These are phyloP conservation scores for Plenodomus tracheiphilus DNA, from an alignment of 2,329 filamentous ascomycete genomes.

Conservation along the genomic window DNA sequence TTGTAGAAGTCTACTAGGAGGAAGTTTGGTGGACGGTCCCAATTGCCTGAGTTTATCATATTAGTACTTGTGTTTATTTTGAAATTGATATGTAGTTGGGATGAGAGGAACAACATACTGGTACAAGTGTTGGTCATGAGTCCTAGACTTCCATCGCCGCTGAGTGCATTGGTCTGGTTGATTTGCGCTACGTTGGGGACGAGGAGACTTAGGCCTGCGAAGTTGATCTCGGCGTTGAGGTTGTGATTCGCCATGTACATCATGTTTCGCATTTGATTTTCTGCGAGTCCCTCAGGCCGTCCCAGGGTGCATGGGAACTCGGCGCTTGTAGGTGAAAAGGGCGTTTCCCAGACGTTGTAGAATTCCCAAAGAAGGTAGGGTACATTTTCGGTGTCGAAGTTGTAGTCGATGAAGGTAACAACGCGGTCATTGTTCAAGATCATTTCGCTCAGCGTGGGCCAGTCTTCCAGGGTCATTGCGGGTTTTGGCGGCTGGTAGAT, in stretches of 20 bases:
- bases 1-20: slow-evolving; percentile 50
- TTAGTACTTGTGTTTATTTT: slow-evolving; percentile 11
- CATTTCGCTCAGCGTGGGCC: slow-evolving; percentile 78
- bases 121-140: slow-evolving; percentile 38
- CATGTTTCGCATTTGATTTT: slow-evolving; percentile 57
- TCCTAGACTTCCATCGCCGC: slow-evolving; percentile 40
- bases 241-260: slow-evolving; percentile 93
- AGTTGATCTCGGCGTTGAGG: slow-evolving; percentile 71
- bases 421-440: slow-evolving; percentile 43
- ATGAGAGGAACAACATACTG: slow-evolving; percentile 32
- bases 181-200: slow-evolving; percentile 43
- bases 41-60: slow-evolving; percentile 26
- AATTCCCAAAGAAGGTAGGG: slow-evolving; percentile 91
- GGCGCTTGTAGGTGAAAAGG: slow-evolving; percentile 72
- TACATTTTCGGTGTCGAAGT: slow-evolving; percentile 73
- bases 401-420: slow-evolving; percentile 47
- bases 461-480: slow-evolving; percentile 76
- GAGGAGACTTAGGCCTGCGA: slow-evolving; percentile 33
- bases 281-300: slow-evolving; percentile 69
- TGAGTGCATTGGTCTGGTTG: slow-evolving; percentile 40
- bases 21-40: slow-evolving; percentile 46
- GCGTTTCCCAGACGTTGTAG: slow-evolving; percentile 88
- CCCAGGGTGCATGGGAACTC: slow-evolving; percentile 78
- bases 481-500: slow-evolving; percentile 75
- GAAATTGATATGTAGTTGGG: no score